A percentile compares a stretch with the other conserved stretches of the same genome.
phyloP scores from a whole-genome alignment of 768 basidiomycete genomes.

The Boletellus ananas region DNA sequence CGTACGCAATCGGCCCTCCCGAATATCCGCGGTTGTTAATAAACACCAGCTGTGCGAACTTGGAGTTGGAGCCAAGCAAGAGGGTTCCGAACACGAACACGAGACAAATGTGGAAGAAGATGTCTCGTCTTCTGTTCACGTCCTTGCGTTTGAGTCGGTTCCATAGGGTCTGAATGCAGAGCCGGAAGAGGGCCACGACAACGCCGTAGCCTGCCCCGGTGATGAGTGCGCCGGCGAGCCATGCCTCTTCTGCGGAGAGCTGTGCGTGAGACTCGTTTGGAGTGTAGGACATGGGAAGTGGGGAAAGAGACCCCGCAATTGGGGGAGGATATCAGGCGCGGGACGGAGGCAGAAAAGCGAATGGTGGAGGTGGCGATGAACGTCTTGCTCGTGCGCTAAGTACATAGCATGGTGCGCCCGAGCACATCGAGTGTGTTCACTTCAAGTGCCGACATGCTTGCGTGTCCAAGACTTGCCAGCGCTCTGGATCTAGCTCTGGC shows the following conservation, averaged over 20 bases:
- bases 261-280: constrained; percentile 16
- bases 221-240: constrained; percentile 26
- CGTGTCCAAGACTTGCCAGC: constrained; percentile 58
- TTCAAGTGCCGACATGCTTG: constrained; percentile 44
- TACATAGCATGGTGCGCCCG: constrained; percentile 76
- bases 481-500: constrained; percentile 37
- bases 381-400: background rate
- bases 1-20: constrained; percentile 24
- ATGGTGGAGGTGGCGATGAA: background rate
- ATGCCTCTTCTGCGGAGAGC: constrained; percentile 24
- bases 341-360: background rate
- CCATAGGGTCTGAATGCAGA: constrained; percentile 22
- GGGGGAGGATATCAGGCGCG: background rate
- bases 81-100: constrained; percentile 25
- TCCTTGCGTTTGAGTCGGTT: constrained; percentile 14
- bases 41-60: constrained; percentile 30
- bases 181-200: constrained; percentile 21
- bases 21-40: constrained; percentile 26
- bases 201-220: constrained; percentile 27
- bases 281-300: constrained; percentile 16
- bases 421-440: constrained; percentile 71
- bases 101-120: constrained; percentile 19
- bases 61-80: constrained; percentile 24
- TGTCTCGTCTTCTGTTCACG: constrained; percentile 11
- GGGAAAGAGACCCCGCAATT: constrained; percentile 7